Evolutionary conservation across 495 filamentous ascomycete genomes (phyloP).

Genomic region (Haplographium delicatum): DNA sequence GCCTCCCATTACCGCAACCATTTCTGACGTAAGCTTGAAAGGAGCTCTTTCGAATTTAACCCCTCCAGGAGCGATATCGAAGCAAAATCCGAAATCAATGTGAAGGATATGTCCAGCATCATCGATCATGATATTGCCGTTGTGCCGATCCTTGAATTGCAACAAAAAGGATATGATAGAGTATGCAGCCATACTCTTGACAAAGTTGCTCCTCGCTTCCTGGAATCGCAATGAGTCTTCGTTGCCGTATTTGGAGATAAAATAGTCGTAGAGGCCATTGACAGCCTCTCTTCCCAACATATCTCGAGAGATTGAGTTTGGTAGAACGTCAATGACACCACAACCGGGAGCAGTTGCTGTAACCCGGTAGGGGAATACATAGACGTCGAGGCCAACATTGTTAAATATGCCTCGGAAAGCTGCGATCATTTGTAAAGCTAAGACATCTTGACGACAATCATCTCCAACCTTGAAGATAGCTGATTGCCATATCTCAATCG

Average conservation of each 20-base stretch:
- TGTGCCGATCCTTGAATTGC: slow-evolving; percentile 99
- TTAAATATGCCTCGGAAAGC: slow-evolving; percentile 96
- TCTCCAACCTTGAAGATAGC: slow-evolving; percentile 99
- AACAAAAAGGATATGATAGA: slow-evolving; percentile 95
- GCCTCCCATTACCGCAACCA: slow-evolving; percentile 97
- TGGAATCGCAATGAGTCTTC: slow-evolving; percentile 93
- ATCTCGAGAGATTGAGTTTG: slow-evolving; percentile 95
- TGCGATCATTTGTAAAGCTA: slow-evolving; percentile 96
- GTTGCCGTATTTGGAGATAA: slow-evolving; percentile 92
- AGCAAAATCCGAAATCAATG: slow-evolving; percentile 99
- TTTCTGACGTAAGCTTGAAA: slow-evolving; percentile 95
- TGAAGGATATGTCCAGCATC: slow-evolving; percentile 96
- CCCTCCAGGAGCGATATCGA: slow-evolving; percentile 96
- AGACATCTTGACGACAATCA: slow-evolving; percentile 94
- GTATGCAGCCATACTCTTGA: slow-evolving; percentile 99
- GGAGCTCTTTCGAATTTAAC: slow-evolving; percentile 96
- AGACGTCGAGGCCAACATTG: slow-evolving; percentile 89
- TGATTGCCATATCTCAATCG: slow-evolving; percentile 93
- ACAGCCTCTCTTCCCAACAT: slow-evolving; percentile 98
- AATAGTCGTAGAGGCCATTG: slow-evolving; percentile 97
- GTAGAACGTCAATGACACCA: slow-evolving; percentile 95
- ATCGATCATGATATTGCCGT: slow-evolving; percentile 99
- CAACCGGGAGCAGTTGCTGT: slow-evolving; percentile 98
- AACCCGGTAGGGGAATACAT: slow-evolving; percentile 94
- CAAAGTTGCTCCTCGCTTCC: slow-evolving; percentile 92